These are phyloP conservation scores for Gossypium trilobum DNA, from an alignment of 441 rosid species.

Conservation along the genomic window DNA sequence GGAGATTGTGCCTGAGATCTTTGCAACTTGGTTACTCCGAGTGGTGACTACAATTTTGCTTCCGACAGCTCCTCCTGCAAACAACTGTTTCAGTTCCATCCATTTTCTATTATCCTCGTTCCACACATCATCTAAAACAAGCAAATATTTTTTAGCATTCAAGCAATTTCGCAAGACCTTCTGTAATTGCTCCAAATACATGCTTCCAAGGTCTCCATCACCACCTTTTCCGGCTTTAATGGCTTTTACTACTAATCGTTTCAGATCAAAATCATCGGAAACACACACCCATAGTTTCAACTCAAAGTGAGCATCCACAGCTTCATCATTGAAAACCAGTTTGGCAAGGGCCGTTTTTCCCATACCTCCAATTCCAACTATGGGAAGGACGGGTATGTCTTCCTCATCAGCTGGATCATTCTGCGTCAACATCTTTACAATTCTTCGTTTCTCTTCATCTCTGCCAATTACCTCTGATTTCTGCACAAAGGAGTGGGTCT, in stretches of 20 bases:
- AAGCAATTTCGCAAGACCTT: background rate
- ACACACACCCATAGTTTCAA: constrained; percentile 1
- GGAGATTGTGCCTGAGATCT: background rate
- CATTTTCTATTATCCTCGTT: background rate
- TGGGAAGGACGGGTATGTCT: background rate
- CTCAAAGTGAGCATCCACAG: background rate
- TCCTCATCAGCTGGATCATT: background rate
- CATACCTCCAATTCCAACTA: constrained; percentile 1
- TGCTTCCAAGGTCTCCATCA: background rate
- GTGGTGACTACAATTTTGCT: constrained; percentile 7
- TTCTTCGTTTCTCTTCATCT: background rate
- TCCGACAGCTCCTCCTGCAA: background rate
- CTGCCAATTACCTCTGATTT: background rate
- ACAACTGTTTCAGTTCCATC: background rate
- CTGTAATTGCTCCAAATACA: background rate
- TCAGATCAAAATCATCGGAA: constrained; percentile 7
- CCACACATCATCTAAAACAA: background rate
- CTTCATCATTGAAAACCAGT: background rate
- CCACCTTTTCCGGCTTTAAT: background rate
- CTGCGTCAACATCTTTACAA: background rate
- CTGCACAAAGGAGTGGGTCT: constrained; percentile 3
- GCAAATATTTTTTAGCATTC: background rate
- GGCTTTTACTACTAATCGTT: background rate
- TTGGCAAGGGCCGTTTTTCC: constrained; percentile 7
- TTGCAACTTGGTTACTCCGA: background rate